Percentiles rank a stretch among this genome's conserved stretches.
These are phyloP conservation scores for Thermothelomyces thermophilus DNA, from an alignment of 2,329 filamentous ascomycete species.

Conservation along the genomic window DNA sequence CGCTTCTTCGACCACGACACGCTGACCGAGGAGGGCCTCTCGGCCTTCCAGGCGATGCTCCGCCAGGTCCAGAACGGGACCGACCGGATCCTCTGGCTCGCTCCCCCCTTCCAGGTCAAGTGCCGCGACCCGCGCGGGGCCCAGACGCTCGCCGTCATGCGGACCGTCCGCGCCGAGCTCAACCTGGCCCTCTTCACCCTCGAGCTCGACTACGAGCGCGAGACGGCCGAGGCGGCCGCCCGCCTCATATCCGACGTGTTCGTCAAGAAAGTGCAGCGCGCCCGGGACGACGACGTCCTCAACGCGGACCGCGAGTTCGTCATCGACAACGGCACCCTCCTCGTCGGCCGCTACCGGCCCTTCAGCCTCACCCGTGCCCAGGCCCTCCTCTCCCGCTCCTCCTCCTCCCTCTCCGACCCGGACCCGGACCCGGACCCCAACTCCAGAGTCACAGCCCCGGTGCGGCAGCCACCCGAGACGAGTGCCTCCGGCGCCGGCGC, in stretches of 20 bases:
- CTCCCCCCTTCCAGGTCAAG: conserved; percentile 3
- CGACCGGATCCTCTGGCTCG: conserved; percentile 7
- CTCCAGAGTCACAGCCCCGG: too few species aligned
- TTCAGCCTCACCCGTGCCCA: neutral
- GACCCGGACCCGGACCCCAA: too few species aligned
- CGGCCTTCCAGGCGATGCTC: neutral
- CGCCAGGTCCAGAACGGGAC: neutral
- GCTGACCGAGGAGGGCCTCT: neutral
- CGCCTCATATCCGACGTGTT: neutral
- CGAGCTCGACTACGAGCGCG: conserved; percentile 7
- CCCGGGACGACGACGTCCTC: neutral
- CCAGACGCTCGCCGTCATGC: conserved; percentile 4
- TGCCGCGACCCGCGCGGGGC: conserved; percentile 9
- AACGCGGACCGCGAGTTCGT: conserved; percentile 14
- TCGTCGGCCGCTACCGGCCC: conserved; percentile 6
- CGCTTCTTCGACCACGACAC: conserved; percentile 5
- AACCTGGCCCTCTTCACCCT: conserved; percentile 10
- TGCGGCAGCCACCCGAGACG: too few species aligned
- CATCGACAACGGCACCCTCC: conserved; percentile 6
- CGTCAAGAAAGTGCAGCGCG: neutral
- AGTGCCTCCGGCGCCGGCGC: too few species aligned
- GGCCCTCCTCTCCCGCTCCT: too few species aligned
- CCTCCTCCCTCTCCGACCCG: too few species aligned
- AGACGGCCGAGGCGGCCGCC: neutral
- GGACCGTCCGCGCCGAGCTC: conserved; percentile 7